These are phyloP conservation scores for Chalciporus pseudorubinellus DNA, from an alignment of 768 basidiomycete genomes.

Conservation along the genomic window DNA sequence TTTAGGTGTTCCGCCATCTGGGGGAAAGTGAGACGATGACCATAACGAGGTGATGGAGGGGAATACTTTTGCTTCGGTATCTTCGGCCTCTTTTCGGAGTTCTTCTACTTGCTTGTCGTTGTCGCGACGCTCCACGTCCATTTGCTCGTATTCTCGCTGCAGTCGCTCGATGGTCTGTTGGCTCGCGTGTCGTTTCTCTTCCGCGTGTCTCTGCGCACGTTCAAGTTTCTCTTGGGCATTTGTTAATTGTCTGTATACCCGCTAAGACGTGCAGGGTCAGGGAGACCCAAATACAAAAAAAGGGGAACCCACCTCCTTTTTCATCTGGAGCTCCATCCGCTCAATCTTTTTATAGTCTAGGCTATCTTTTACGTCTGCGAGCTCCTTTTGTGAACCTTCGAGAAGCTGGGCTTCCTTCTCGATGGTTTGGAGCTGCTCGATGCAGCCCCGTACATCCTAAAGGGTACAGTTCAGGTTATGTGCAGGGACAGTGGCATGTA, in stretches of 20 bases:
- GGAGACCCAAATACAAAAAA: not conserved
- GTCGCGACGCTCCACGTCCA: slow-evolving; percentile 71
- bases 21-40: not conserved
- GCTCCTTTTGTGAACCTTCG: slow-evolving; percentile 63
- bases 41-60: not conserved
- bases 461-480: not conserved
- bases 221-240: slow-evolving; percentile 85
- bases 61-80: slow-evolving; percentile 61
- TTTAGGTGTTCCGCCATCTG: slow-evolving; percentile 78
- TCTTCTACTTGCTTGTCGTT: slow-evolving; percentile 81
- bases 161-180: slow-evolving; percentile 73
- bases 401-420: slow-evolving; percentile 64
- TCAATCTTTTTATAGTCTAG: slow-evolving; percentile 75
- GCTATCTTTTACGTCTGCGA: slow-evolving; percentile 65
- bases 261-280: slow-evolving; percentile 40
- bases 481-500: slow-evolving; percentile 5
- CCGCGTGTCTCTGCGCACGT: slow-evolving; percentile 72
- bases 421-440: slow-evolving; percentile 74
- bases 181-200: slow-evolving; percentile 74
- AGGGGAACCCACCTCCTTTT: slow-evolving; percentile 55
- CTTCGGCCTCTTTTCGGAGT: slow-evolving; percentile 65
- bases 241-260: slow-evolving; percentile 72
- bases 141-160: slow-evolving; percentile 75
- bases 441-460: slow-evolving; percentile 68
- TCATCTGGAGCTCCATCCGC: slow-evolving; percentile 61